Base-by-base conservation (phyloP, 768 basidiomycete genomes). In the Nevesoporus exiguus region DNA sequence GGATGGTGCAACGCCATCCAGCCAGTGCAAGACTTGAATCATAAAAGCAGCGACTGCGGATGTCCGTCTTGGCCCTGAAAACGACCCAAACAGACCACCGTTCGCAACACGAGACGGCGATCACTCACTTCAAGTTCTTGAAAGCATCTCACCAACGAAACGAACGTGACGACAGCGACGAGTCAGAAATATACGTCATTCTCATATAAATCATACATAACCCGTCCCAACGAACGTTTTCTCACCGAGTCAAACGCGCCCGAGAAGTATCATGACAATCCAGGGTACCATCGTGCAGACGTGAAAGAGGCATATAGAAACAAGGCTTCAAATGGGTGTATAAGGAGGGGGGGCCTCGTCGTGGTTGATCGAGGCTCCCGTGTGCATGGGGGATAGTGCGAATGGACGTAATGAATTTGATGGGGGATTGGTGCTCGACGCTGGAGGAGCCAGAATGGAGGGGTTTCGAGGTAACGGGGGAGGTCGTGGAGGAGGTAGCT, bases 321-420 rank as follows among this genome's bases (percentile, higher is more conserved):
- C 7, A 45, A 19, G 1, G 3, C n/a, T 14, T 69, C 27, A 60
- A 2, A 57, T 4, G 14, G 60, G 58, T 19, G 67, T 71, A 13
- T 68, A 68, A 27, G 69, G 62, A 13, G 67, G 67, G 11, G 67
- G 67, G 27, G 67, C 56, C 2, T 67, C 69, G 2, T 47, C 54
- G 7, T 19, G 17, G 24, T 31, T 47, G n/a, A 21, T 48, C 13
- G 52, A 47, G 29, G 30, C 29, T 14, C 59, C 68, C 0, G 68
- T 66, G 10, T 51, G 11, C 43, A 54, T 49, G 15, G 56, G 47
- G 6, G 50, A 10, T 10, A 60, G 39, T 14, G 41, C 37, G 39
- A 27, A 21, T 5, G 57, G 50, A 17, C 49, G 61, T 19, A 53
- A 2, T 27, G 45, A 3, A 14, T 36, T 43, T 5, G 29, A 22